phyloP scores from a whole-genome alignment of 2,329 filamentous ascomycete species.

The Aspergillus sp. region DNA sequence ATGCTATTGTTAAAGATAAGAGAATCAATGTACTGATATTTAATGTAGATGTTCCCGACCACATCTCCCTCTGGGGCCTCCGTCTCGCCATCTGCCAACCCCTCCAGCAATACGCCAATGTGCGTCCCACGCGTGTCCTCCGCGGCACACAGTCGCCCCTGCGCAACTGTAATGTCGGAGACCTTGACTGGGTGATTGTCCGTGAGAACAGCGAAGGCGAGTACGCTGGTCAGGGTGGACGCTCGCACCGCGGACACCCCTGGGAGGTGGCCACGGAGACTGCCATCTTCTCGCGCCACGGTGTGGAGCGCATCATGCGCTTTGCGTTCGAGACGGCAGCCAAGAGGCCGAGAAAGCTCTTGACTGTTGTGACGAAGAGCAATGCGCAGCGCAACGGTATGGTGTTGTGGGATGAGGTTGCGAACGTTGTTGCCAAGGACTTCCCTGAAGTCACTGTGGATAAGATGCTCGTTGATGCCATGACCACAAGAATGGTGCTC shows the following conservation, averaged over 20 bases:
- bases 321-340: slow-evolving; percentile 64
- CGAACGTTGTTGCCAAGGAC: slow-evolving; percentile 53
- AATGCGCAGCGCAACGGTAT: slow-evolving; percentile 67
- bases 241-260: slow-evolving; percentile 57
- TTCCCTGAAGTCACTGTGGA: slow-evolving; percentile 62
- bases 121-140: slow-evolving; percentile 64
- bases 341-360: slow-evolving; percentile 55
- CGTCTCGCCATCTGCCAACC: slow-evolving; percentile 67
- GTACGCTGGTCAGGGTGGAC: slow-evolving; percentile 65
- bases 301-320: slow-evolving; percentile 59
- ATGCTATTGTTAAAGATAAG: not conserved
- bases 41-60: slow-evolving; percentile 59
- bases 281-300: slow-evolving; percentile 62
- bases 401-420: slow-evolving; percentile 68
- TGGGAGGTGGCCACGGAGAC: slow-evolving; percentile 66
- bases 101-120: slow-evolving; percentile 68
- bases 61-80: slow-evolving; percentile 67
- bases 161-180: slow-evolving; percentile 53
- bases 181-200: slow-evolving; percentile 67
- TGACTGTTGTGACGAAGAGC: slow-evolving; percentile 66
- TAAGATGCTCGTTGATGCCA: slow-evolving; percentile 68
- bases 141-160: slow-evolving; percentile 61
- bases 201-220: slow-evolving; percentile 68
- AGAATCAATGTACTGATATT: not conserved
- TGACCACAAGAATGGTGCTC: slow-evolving; percentile 65